Conservation (phyloP, 352 stramenopile species). For the Globisporangium acanthophoron region DNA sequence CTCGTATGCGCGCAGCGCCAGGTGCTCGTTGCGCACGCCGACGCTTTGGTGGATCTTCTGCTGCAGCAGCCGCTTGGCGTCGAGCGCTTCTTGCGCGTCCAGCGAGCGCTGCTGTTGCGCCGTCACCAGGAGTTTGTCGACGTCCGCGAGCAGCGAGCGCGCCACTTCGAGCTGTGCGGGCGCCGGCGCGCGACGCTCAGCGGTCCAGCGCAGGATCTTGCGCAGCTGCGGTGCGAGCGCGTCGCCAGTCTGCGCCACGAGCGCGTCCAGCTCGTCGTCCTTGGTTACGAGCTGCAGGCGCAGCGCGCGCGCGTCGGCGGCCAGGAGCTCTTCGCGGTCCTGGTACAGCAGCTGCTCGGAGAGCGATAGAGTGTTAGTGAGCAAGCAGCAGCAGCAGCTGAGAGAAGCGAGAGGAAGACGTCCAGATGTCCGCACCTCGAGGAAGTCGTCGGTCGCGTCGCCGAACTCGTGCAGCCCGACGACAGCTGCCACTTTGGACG, state of each 20-base stretch:
- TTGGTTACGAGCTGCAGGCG: slow-evolving; percentile 46
- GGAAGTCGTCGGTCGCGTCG: slow-evolving; percentile 38
- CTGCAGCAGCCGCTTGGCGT: slow-evolving; percentile 33
- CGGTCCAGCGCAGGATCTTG: slow-evolving; percentile 44
- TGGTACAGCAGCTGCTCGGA: slow-evolving; percentile 37
- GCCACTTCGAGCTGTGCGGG: slow-evolving; percentile 23
- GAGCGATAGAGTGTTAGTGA: not conserved
- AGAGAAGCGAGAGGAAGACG: slow-evolving; percentile 1
- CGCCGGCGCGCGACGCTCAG: slow-evolving; percentile 16
- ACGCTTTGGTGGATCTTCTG: slow-evolving; percentile 65
- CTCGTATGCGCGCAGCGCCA: slow-evolving; percentile 63
- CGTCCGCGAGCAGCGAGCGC: slow-evolving; percentile 28
- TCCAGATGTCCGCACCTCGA: slow-evolving; percentile 21
- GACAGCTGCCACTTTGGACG: slow-evolving; percentile 65
- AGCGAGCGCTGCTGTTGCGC: slow-evolving; percentile 43
- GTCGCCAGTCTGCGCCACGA: slow-evolving; percentile 46
- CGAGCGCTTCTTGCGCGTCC: slow-evolving; percentile 24
- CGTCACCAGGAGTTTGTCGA: slow-evolving; percentile 34
- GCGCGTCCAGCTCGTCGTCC: slow-evolving; percentile 45
- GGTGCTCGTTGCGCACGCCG: slow-evolving; percentile 58
- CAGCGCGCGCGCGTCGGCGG: slow-evolving; percentile 35
- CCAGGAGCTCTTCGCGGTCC: slow-evolving; percentile 46
- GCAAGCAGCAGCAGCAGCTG: slow-evolving; percentile 19
- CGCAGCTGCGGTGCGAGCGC: slow-evolving; percentile 31
- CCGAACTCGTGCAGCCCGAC: slow-evolving; percentile 71